Conservation (phyloP, 306 rosid species). For the Fragaria nilgerrensis region DNA sequence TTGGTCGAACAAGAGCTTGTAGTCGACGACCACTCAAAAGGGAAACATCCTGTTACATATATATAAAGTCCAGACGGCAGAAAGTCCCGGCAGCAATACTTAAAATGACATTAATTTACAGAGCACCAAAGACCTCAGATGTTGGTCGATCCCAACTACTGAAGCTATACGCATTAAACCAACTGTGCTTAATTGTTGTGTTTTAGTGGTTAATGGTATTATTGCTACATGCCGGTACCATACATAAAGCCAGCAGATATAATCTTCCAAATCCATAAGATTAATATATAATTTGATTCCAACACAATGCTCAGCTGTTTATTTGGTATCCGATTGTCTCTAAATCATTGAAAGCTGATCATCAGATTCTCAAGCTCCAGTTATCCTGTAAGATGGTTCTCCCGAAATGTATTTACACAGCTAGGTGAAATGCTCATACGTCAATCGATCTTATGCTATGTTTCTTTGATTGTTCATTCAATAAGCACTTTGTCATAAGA, state of each 20-base stretch:
- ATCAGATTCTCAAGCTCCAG: background rate
- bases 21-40: background rate
- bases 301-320: conserved; percentile 11
- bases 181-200: background rate
- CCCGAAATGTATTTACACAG: too few species aligned
- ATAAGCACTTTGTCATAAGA: too few species aligned
- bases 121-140: background rate
- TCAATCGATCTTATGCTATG: too few species aligned
- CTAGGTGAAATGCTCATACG: background rate
- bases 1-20: background rate
- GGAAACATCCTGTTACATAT: background rate
- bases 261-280: background rate
- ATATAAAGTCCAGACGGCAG: background rate
- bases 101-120: background rate
- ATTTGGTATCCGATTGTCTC: background rate
- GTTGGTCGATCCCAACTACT: background rate
- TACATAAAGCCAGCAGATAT: background rate
- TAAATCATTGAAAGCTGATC: background rate
- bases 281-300: conserved; percentile 20
- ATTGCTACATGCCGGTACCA: background rate
- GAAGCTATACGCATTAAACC: background rate
- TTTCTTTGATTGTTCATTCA: too few species aligned
- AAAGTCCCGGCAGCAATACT: background rate
- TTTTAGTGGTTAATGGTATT: background rate
- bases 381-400: too few species aligned